phyloP scores from a whole-genome alignment of 768 basidiomycete genomes.

The Paxillus rubicundulus region DNA sequence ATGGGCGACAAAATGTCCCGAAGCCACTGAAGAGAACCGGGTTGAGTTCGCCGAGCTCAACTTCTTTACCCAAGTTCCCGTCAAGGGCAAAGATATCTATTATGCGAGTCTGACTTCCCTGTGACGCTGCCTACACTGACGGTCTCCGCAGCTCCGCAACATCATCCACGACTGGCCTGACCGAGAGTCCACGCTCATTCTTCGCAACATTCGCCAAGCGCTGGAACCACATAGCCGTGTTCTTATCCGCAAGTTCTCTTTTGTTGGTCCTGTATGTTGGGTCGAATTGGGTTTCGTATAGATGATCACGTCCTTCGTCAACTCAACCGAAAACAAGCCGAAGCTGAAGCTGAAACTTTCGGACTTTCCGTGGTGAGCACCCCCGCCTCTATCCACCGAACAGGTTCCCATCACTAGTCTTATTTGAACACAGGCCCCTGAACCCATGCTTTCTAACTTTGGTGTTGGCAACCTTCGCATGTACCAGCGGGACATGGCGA shows the following conservation, averaged over 20 bases:
- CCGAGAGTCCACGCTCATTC: constrained; percentile 21
- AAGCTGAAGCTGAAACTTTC: constrained; percentile 8
- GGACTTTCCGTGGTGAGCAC: constrained; percentile 17
- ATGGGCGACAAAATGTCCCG: constrained; percentile 15
- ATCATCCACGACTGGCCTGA: constrained; percentile 37
- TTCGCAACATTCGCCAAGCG: constrained; percentile 29
- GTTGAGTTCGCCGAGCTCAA: constrained; percentile 20
- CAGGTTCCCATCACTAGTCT: not conserved
- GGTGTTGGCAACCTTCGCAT: constrained; percentile 30
- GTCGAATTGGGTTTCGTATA: not conserved
- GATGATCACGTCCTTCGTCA: constrained; percentile 24
- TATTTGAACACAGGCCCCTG: constrained; percentile 28
- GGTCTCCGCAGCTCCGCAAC: not conserved
- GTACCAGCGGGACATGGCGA: constrained; percentile 31
- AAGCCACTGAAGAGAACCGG: constrained; percentile 12
- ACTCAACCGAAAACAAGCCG: constrained; percentile 14
- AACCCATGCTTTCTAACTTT: constrained; percentile 33
- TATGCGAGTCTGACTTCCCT: constrained; percentile 11
- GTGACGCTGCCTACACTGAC: not conserved
- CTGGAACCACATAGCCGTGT: constrained; percentile 30
- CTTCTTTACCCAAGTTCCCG: constrained; percentile 23
- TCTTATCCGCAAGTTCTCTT: constrained; percentile 28
- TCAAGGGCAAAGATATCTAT: constrained; percentile 21
- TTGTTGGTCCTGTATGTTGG: not conserved
- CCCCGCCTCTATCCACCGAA: not conserved